Conservation (phyloP, 106 monocot species). For the Allium sativum region DNA sequence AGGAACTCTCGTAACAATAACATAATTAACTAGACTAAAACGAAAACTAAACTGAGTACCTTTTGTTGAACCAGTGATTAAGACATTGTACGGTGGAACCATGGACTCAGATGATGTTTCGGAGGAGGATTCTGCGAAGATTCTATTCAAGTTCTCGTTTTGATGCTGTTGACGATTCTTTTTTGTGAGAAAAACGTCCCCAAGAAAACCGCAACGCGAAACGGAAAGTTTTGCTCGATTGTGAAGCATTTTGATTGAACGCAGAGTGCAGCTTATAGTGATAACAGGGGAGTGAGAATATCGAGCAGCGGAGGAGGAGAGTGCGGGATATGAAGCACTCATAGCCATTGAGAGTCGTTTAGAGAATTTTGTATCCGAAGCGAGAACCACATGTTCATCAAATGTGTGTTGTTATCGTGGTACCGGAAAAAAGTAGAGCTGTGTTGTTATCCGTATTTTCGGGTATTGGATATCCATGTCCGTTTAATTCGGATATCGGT, state of each 20-base stretch:
- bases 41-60: constrained; percentile 14
- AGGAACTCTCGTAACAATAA: too few relatives aligned
- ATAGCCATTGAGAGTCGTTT: background rate
- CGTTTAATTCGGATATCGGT: too few relatives aligned
- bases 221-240: too few relatives aligned
- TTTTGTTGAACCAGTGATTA: constrained; percentile 68
- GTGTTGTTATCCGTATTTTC: too few relatives aligned
- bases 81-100: constrained; percentile 56
- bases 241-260: background rate
- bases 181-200: too few relatives aligned
- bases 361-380: too few relatives aligned
- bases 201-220: too few relatives aligned
- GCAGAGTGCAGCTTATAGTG: background rate
- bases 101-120: constrained; percentile 20
- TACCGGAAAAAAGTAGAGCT: too few relatives aligned
- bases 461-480: too few relatives aligned
- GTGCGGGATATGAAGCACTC: background rate
- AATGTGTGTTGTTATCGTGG: too few relatives aligned
- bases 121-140: constrained; percentile 14
- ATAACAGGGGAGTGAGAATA: background rate
- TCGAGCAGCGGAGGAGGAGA: background rate
- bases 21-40: too few relatives aligned
- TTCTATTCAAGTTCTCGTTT: constrained; percentile 4
- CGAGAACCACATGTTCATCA: too few relatives aligned
- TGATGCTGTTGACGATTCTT: background rate